These are phyloP conservation scores for Daldinia childiae DNA, from an alignment of 495 filamentous ascomycete species.

Conservation along the genomic window DNA sequence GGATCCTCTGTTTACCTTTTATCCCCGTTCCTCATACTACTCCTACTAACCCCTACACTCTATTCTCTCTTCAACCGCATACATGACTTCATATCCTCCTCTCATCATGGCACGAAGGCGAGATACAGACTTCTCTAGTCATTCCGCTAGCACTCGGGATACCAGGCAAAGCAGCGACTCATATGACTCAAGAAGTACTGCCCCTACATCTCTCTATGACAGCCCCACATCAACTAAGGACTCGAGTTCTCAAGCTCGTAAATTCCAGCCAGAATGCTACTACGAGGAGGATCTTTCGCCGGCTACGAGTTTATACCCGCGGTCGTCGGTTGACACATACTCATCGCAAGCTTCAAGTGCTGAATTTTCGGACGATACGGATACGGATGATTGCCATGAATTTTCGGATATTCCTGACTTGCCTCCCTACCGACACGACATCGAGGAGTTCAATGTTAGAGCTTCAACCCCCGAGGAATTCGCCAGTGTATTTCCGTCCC, in stretches of 20 bases:
- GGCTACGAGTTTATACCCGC: conserved; percentile 61
- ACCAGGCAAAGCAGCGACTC: conserved; percentile 71
- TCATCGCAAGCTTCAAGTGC: conserved; percentile 74
- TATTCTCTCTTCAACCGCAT: conserved; percentile 26
- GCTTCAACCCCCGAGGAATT: conserved; percentile 86
- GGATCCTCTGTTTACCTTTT: conserved; percentile 19
- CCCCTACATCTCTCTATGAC: conserved; percentile 68
- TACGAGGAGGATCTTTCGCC: conserved; percentile 59
- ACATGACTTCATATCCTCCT: conserved; percentile 26
- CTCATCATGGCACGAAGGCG: conserved; percentile 43
- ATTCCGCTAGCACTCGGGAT: conserved; percentile 64
- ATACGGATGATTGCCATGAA: conserved; percentile 57
- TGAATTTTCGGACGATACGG: conserved; percentile 66
- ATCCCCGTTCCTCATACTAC: conserved; percentile 14
- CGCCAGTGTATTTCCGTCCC: conserved; percentile 85
- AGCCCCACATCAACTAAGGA: conserved; percentile 64
- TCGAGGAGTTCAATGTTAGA: conserved; percentile 68
- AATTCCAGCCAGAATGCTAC: conserved; percentile 51
- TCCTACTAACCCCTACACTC: not conserved
- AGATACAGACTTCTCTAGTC: conserved; percentile 47
- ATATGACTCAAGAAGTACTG: conserved; percentile 72
- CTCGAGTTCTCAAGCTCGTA: conserved; percentile 50
- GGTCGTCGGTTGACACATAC: conserved; percentile 80
- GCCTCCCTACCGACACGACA: conserved; percentile 68
- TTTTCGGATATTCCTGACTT: conserved; percentile 60